Evolutionary conservation across 208 protist genomes (phyloP).

Genomic region (Acanthamoeba triangularis): DNA sequence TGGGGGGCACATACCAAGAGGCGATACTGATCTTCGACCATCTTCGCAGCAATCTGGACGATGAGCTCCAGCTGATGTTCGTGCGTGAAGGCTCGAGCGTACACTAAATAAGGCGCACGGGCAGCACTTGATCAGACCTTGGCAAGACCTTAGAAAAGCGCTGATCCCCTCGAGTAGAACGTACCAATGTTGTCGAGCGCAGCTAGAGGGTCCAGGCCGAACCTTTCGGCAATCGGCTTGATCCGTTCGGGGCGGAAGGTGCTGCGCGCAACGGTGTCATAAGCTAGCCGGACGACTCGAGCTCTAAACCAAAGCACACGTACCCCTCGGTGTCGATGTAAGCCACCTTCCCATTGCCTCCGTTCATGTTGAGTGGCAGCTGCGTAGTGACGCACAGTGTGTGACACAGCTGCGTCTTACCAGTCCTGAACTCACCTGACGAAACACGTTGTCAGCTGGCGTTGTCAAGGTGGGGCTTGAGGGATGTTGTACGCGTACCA

Average conservation of each 20-base stretch:
- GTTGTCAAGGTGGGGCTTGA: constrained; percentile 75
- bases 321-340: constrained; percentile 99
- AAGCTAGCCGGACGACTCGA: neutral
- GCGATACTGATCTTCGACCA: constrained; percentile 90
- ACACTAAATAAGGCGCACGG: constrained; percentile 61
- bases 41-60: constrained; percentile 80
- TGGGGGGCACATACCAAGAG: constrained; percentile 77
- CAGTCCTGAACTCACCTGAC: constrained; percentile 94
- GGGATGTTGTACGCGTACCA: constrained; percentile 88
- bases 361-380: constrained; percentile 94
- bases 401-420: constrained; percentile 99
- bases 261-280: neutral
- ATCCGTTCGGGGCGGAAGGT: constrained; percentile 96
- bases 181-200: constrained; percentile 97
- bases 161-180: constrained; percentile 65
- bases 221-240: constrained; percentile 97
- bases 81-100: constrained; percentile 97
- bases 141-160: neutral
- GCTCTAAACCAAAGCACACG: neutral
- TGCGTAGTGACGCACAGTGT: constrained; percentile 98
- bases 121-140: neutral
- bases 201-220: constrained; percentile 95
- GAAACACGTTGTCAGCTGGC: constrained; percentile 18
- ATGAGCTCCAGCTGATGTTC: constrained; percentile 95
- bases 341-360: constrained; percentile 91